Evolutionary conservation across 1,284 basidiomycete genomes (phyloP).

Genomic region (Heterobasidion annosum): DNA sequence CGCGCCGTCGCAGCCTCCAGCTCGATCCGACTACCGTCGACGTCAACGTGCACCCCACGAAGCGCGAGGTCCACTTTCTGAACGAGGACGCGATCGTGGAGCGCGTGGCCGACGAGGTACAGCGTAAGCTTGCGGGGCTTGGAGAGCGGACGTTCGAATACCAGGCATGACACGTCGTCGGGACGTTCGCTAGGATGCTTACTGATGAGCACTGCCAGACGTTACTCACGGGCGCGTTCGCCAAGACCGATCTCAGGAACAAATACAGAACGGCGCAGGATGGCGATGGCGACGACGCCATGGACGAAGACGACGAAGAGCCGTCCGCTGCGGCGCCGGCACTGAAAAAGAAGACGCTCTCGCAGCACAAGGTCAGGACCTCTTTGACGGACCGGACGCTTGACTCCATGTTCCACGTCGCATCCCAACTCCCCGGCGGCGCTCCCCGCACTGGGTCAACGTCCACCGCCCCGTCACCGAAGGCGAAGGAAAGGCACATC

Average conservation of each 20-base stretch:
- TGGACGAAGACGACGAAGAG: constrained; percentile 8
- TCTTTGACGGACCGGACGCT: constrained; percentile 84
- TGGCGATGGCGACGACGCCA: constrained; percentile 20
- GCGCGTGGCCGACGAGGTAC: constrained; percentile 67
- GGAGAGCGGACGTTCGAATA: constrained; percentile 74
- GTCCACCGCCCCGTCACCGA: neutral
- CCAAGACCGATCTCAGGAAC: constrained; percentile 21
- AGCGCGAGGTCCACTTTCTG: constrained; percentile 93
- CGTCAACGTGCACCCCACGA: constrained; percentile 98
- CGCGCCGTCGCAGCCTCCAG: constrained; percentile 42
- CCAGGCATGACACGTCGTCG: constrained; percentile 41
- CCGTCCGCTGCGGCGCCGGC: constrained; percentile 4
- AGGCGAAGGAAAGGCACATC: constrained; percentile 43
- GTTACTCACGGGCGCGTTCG: constrained; percentile 45
- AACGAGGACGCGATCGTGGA: constrained; percentile 89
- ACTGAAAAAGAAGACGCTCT: constrained; percentile 44
- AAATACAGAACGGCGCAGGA: constrained; percentile 32
- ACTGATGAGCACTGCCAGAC: constrained; percentile 32
- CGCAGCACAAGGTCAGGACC: constrained; percentile 91
- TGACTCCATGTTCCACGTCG: constrained; percentile 80
- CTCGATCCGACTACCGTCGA: constrained; percentile 88
- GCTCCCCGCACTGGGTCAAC: neutral
- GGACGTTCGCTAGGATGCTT: too few relatives aligned
- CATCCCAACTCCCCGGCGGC: neutral
- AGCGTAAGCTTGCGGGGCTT: constrained; percentile 57